Evolutionary conservation across 1,139 yeast genomes (phyloP).

Genomic region (Saccharomycopsis crataegensis): DNA sequence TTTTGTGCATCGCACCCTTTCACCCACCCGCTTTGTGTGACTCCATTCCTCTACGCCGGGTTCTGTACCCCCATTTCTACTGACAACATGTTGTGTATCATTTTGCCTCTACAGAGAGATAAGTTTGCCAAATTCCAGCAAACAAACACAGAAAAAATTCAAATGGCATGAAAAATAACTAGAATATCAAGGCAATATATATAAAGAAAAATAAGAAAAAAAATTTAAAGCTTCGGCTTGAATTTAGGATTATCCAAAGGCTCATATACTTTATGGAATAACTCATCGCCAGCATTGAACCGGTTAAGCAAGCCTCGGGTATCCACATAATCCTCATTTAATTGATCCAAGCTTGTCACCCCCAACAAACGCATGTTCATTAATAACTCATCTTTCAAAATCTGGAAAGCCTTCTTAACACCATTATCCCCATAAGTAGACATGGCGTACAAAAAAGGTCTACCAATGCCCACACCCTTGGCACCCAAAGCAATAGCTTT

Average conservation of each 20-base stretch:
- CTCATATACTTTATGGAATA: constrained; percentile 38
- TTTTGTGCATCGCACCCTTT: no score
- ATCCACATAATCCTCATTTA: constrained; percentile 37
- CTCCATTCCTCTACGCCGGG: no score
- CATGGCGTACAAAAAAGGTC: constrained; percentile 68
- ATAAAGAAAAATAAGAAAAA: no score
- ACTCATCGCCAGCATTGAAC: constrained; percentile 29
- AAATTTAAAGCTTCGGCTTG: constrained; percentile 21
- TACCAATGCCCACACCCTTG: constrained; percentile 66
- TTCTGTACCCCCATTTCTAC: no score
- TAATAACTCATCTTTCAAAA: constrained; percentile 45
- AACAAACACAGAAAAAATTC: no score
- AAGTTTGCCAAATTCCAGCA: no score
- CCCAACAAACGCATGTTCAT: constrained; percentile 55
- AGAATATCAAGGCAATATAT: no score
- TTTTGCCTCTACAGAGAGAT: no score
- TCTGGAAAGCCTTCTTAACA: constrained; percentile 43
- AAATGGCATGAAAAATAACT: no score
- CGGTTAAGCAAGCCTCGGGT: constrained; percentile 17
- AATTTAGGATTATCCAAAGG: constrained; percentile 31
- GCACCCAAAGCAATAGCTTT: constrained; percentile 66
- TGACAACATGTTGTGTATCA: no score
- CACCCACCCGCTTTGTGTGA: no score
- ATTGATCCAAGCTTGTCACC: constrained; percentile 38
- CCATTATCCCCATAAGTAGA: constrained; percentile 65